phyloP scores from a whole-genome alignment of 176 grass and related monocot species.

The Avena insularis region DNA sequence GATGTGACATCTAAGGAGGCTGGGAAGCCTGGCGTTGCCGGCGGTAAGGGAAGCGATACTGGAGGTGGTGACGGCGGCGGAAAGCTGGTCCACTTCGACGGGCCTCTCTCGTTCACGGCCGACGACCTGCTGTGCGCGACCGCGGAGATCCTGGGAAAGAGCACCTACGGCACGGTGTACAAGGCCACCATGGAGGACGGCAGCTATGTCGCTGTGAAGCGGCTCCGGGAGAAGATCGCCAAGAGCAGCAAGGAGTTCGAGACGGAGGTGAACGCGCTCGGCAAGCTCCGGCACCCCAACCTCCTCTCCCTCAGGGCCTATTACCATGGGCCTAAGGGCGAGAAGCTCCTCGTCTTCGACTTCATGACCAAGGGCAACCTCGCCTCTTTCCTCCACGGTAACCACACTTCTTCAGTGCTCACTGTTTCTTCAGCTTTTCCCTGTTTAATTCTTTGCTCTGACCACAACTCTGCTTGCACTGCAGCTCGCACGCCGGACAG shows the following conservation, averaged over 20 bases:
- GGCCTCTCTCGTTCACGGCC: constrained; percentile 70
- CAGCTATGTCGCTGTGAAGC: constrained; percentile 87
- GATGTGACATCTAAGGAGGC: constrained; percentile 35
- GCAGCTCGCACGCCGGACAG: constrained; percentile 73
- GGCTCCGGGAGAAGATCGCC: constrained; percentile 87
- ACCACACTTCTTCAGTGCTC: neutral
- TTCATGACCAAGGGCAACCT: constrained; percentile 95
- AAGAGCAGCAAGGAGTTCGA: constrained; percentile 97
- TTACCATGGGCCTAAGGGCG: constrained; percentile 91
- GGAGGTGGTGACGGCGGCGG: constrained; percentile 71
- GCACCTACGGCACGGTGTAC: constrained; percentile 95
- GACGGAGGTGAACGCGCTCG: constrained; percentile 68
- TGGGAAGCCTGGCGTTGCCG: constrained; percentile 45
- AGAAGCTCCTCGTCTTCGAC: constrained; percentile 98
- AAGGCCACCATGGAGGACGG: constrained; percentile 92
- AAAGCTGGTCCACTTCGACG: constrained; percentile 89
- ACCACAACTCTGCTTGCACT: neutral
- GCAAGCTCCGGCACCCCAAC: constrained; percentile 84
- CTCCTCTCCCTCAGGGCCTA: constrained; percentile 78
- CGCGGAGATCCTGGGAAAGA: constrained; percentile 98
- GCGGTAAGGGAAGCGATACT: constrained; percentile 30
- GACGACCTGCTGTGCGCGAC: constrained; percentile 95
- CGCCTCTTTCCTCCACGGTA: constrained; percentile 87
- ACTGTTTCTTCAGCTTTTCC: neutral
- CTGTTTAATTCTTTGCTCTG: neutral